Base-by-base conservation (phyloP, 2,329 filamentous ascomycete species). In the Colletotrichum sp. region DNA sequence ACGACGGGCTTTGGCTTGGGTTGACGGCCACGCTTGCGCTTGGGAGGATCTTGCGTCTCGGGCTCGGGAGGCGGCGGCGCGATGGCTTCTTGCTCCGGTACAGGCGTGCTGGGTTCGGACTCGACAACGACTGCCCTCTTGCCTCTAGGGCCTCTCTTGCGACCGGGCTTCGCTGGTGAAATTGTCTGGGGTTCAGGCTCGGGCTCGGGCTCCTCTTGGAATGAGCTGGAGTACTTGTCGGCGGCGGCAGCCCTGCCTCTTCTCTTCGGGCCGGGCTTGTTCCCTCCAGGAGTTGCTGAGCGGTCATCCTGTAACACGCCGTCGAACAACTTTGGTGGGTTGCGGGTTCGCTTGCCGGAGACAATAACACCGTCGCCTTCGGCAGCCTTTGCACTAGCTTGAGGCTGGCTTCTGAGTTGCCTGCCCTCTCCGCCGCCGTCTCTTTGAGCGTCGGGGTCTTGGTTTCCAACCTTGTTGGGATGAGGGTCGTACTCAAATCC, bases 401-500 rank as follows among this genome's bases (percentile, higher is more conserved):
- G 89, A 8, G 89, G 89, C 74, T 91, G 88, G 79, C 91, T 90
- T 67, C 91, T 89, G 43, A 92, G 84, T 39, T 91, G 87, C 34
- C 90, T 87, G 6, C 84, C 87, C 64, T 90, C 90, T 78, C 88
- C 87, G 74, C 88, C 85, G 30, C 90, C 90, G 57, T 94, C 84
- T 48, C 87, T 84, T 78, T 93, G 91, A 12, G 86, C 87, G 43
- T 90, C 84, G 1, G 91, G 90, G 75, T 93, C 90, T 80, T 93
- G 92, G 43, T 86, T 86, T 24, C 91, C 91, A 74, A 92, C 86
- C 82, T 90, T 90, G 75, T 87, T 88, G 4, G 88, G 87, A 67
- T 91, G 89, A 12, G 89, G 86, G 78, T 93, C 91, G 78, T 92
- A 91, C 75, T 92, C 89, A 78, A 93, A 92, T 18, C 89, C 88